These are phyloP conservation scores for Leishmania tropica DNA, from an alignment of 208 protist species.

Conservation along the genomic window DNA sequence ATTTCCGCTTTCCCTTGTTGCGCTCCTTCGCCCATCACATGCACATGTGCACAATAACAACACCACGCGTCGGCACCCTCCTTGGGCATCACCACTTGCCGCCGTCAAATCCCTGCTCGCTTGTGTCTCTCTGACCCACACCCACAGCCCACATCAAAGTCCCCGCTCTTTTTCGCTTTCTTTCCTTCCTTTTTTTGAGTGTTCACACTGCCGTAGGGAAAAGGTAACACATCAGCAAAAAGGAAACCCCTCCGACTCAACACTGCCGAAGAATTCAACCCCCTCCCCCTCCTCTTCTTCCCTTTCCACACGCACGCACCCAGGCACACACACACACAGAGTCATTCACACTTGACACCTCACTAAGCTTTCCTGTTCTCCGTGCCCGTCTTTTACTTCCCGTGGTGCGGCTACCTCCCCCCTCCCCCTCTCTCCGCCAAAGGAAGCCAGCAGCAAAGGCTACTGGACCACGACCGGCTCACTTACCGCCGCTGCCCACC, in stretches of 20 bases:
- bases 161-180: neutral
- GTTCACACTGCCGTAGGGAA: neutral
- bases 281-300: neutral
- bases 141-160: constrained; percentile 5
- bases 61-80: neutral
- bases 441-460: neutral
- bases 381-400: constrained; percentile 1
- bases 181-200: neutral
- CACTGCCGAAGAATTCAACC: neutral
- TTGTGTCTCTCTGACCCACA: constrained; percentile 2
- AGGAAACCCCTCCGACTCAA: neutral
- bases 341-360: neutral
- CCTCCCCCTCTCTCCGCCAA: neutral
- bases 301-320: neutral
- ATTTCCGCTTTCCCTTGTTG: neutral
- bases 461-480: neutral
- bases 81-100: neutral
- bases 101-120: neutral
- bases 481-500: neutral
- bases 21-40: neutral
- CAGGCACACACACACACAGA: neutral
- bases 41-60: neutral
- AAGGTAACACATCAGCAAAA: neutral
- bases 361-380: neutral
- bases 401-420: neutral